Evolutionary conservation across 805 yeast genomes (phyloP), one percentile per base, ranked within the genome.

Genomic region (Ogataea methylovora): DNA sequence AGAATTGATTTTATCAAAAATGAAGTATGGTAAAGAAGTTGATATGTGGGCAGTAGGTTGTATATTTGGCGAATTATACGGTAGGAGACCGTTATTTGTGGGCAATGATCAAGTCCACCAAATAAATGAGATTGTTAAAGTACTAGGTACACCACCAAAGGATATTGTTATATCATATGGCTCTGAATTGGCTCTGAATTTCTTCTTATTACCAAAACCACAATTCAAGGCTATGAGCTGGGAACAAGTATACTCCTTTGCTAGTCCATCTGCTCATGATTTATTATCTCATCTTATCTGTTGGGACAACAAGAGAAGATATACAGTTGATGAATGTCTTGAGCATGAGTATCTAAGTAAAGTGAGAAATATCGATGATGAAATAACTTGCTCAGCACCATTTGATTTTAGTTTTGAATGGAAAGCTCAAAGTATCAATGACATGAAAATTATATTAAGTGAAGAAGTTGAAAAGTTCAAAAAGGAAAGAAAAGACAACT

Each of bases 41-140:
- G 97, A 88, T 54, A 66, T 88, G 65, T 88, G 97, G 97, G 87
- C 96, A 0, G 75, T 80, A 8, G 97, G 97, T 1, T 88, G 97
- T 51, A 86, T 88, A 8, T 58, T 87, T 39, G 94, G 80, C 2
- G 97, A 88, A 54, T 63, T 88, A 32, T 84, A 82, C 43, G 84
- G 86, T 0, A 64, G 96, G 40, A 69, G 69, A 47, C 95, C 96
- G 1, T 53, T 86, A 12, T 87, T 88, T 52, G 73, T 76, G 32
- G 97, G 96, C 0, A 72, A 71, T 38, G 78, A 77, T 53, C 79
- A 79, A 37, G 46, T 73, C 40, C 81, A 80, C 41, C 97, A 88
- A 55, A 55, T 85, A 8, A 67, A 63, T 28, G 81, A 76, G 49
- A 84, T 88, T 14, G 60, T 77, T 35, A 73, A 75, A 48, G 67